Conservation (phyloP, 2,329 filamentous ascomycete genomes). For the Graphilbum sp. region DNA sequence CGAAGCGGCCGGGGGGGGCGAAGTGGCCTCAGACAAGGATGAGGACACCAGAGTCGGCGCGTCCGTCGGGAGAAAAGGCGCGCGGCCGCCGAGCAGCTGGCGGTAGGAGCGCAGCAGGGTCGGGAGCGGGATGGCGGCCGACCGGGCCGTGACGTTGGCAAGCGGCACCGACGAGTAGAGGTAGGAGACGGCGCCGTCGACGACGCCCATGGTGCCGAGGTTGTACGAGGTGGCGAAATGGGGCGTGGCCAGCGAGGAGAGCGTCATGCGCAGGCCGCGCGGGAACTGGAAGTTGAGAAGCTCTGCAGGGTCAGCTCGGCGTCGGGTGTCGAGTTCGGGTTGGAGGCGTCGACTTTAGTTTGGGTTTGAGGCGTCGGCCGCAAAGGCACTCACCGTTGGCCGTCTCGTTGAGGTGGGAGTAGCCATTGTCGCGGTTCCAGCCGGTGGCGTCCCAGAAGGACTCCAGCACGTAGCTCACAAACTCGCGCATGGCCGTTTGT, state of each 20-base stretch:
- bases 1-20: slow-evolving; percentile 6
- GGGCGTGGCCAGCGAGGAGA: slow-evolving; percentile 80
- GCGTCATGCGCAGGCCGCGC: slow-evolving; percentile 64
- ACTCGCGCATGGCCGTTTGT: slow-evolving; percentile 58
- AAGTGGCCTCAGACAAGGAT: slow-evolving; percentile 19
- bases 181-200: slow-evolving; percentile 95
- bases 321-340: too few species aligned
- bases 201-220: slow-evolving; percentile 72
- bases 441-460: slow-evolving; percentile 74
- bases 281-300: slow-evolving; percentile 82
- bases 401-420: slow-evolving; percentile 70
- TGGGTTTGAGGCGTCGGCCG: too few species aligned
- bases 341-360: too few species aligned
- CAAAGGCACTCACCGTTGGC: slow-evolving; percentile 55
- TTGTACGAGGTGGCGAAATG: slow-evolving; percentile 93
- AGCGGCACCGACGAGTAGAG: slow-evolving; percentile 82
- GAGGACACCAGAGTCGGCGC: not conserved
- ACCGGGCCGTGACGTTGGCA: slow-evolving; percentile 46
- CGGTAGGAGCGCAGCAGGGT: slow-evolving; percentile 70
- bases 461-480: slow-evolving; percentile 93
- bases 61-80: not conserved
- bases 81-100: slow-evolving; percentile 42
- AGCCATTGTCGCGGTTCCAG: slow-evolving; percentile 88
- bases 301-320: slow-evolving; percentile 31
- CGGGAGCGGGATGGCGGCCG: slow-evolving; percentile 58